phyloP scores from a whole-genome alignment of 2,329 filamentous ascomycete genomes.

The Alternaria sp. region DNA sequence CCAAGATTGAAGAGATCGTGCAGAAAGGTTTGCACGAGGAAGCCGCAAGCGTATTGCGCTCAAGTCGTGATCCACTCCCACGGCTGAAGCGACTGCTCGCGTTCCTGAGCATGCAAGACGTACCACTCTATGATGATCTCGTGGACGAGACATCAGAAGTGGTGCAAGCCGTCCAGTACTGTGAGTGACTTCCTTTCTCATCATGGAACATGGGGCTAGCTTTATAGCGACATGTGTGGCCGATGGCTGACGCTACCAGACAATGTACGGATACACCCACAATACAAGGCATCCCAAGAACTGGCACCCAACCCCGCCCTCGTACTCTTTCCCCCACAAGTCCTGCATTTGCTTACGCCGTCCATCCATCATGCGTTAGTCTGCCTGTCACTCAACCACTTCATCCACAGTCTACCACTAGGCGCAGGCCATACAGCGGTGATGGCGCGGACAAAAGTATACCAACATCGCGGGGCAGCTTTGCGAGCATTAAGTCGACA shows the following conservation, averaged over 20 bases:
- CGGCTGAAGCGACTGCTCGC: constrained; percentile 20
- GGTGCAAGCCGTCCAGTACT: constrained; percentile 42
- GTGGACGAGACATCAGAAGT: constrained; percentile 34
- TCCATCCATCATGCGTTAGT: constrained; percentile 38
- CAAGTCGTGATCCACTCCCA: constrained; percentile 22
- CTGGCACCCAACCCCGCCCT: constrained; percentile 38
- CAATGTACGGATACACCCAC: constrained; percentile 33
- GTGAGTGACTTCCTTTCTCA: constrained; percentile 16
- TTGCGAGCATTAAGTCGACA: constrained; percentile 32
- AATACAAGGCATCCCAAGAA: constrained; percentile 16
- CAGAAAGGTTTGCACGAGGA: constrained; percentile 13
- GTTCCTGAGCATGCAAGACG: constrained; percentile 23
- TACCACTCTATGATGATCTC: constrained; percentile 31
- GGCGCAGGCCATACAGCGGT: constrained; percentile 14
- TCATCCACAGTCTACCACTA: constrained; percentile 21
- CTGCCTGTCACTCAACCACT: constrained; percentile 35
- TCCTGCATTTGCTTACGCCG: constrained; percentile 36
- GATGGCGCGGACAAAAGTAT: constrained; percentile 24
- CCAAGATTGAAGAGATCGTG: constrained; percentile 23
- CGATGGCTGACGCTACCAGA: constrained; percentile 20
- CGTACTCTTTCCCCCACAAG: constrained; percentile 30
- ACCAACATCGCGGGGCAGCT: constrained; percentile 37
- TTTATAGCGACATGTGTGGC: not conserved
- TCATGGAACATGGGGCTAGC: not conserved
- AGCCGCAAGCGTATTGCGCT: constrained; percentile 20